Evolutionary conservation across 139 green algal genomes (phyloP), one percentile per base, ranked within the genome.

Genomic region (Trebouxia sp.): DNA sequence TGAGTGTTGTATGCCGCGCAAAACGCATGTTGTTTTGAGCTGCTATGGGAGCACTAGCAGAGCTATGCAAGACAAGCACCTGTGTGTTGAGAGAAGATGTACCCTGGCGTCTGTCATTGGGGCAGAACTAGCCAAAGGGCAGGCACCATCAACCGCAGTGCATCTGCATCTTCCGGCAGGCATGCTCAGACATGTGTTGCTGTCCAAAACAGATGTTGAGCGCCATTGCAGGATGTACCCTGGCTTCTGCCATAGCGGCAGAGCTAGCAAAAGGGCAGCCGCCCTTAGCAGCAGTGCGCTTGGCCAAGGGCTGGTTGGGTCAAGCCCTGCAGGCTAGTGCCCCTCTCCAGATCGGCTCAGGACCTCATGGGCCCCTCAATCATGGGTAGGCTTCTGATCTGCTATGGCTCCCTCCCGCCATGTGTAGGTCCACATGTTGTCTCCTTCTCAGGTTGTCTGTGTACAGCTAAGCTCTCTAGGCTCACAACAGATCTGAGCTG

Each of bases 21-120:
- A n/a, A n/a, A n/a, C n/a, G n/a, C n/a, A n/a, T n/a, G n/a, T n/a
- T n/a, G n/a, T n/a, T n/a, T n/a, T n/a, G n/a, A n/a, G n/a, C n/a
- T n/a, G n/a, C n/a, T n/a, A n/a, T n/a, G n/a, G n/a, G n/a, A n/a
- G n/a, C n/a, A n/a, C n/a, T n/a, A n/a, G n/a, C n/a, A n/a, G n/a
- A n/a, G n/a, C n/a, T n/a, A n/a, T n/a, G n/a, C n/a, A n/a, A n/a
- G n/a, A n/a, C n/a, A n/a, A n/a, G n/a, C n/a, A n/a, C n/a, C n/a
- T n/a, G n/a, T n/a, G n/a, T n/a, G n/a, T n/a, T n/a, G n/a, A n/a
- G n/a, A n/a, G n/a, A n/a, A n/a, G 96, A 26, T 99, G 96, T 89
- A 98, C 92, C 4, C 89, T 98, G 30, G 92, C 94, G 6, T 87
- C 91, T 4, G 89, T 90, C 32, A 94, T 98, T 15, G 92, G 96